Conservation (phyloP, 73 alveolate species). For the Breviolum minutum region DNA sequence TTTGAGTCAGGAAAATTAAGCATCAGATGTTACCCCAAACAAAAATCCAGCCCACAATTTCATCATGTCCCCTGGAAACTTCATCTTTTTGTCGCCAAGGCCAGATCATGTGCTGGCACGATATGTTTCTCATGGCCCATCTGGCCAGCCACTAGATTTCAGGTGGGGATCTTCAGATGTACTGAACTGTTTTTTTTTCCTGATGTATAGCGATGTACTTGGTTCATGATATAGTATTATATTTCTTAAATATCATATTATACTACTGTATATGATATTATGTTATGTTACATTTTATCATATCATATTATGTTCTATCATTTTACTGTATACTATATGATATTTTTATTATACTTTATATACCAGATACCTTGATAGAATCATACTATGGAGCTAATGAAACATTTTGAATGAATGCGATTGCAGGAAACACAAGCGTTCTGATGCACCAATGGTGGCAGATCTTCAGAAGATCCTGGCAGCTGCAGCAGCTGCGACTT, state of each 20-base stretch:
- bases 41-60: too few species aligned
- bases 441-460: constrained; percentile 17
- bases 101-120: constrained; percentile 54
- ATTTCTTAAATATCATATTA: too few species aligned
- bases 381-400: too few species aligned
- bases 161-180: not conserved
- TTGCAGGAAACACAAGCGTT: not conserved
- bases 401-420: not conserved
- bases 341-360: too few species aligned
- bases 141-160: constrained; percentile 48
- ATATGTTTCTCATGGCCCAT: constrained; percentile 52
- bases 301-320: too few species aligned
- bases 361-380: not conserved
- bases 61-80: too few species aligned
- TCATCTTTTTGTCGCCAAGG: not conserved
- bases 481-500: constrained; percentile 27
- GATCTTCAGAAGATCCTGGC: constrained; percentile 15
- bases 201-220: not conserved
- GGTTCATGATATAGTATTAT: too few species aligned
- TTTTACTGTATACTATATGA: too few species aligned
- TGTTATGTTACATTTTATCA: too few species aligned
- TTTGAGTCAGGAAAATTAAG: too few species aligned
- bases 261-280: too few species aligned
- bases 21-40: not conserved
- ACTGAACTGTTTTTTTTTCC: not conserved